Base-by-base conservation (phyloP, 2,329 filamentous ascomycete species). In the Fusarium luffae region DNA sequence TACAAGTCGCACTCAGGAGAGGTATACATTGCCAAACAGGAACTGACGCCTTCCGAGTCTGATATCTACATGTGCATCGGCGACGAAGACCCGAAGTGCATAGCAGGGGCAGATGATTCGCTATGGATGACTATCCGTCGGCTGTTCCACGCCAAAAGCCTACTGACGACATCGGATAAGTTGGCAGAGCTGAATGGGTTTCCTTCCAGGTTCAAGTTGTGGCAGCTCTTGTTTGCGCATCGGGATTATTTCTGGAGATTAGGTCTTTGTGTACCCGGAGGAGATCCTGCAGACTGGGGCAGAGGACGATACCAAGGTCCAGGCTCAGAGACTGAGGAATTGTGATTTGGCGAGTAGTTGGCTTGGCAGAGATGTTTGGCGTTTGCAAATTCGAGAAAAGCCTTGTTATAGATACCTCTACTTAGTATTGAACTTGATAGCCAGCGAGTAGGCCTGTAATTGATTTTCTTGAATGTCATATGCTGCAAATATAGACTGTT, bases 191-290 rank as follows among this genome's bases (percentile, higher is more conserved):
- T 66, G 21, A 69, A 90, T 16, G 90, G 80, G 84, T 87, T 82
- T 79, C 90, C 74, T 77, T 86, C 70, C 75, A 79, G 87, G 79
- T 78, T 94, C 74, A 92, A 91, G 78, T 86, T 97, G n/a, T 97
- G 95, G 93, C 89, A 97, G 80, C 82, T 98, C 10, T 91, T 98
- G 76, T 97, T 97, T 79, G 92, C 94, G 2, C 96, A 99, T 81
- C 85, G 96, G 41, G 96, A 99, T 81, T 99, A 99, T 79, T 98
- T 99, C 80, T 97, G 93, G 93, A 86, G 96, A 59, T 80, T 99
- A 55, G 96, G 96, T 0, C 82, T 98, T 32, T 99, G 96, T 81
- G 84, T 98, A 4, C 94, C 95, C 0, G 92, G 92, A 14, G 92
- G 92, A 14, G 90, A 92, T 77, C 90, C 90, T 4, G 82, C 84